Percentiles rank a stretch among this genome's conserved stretches.
Conservation (phyloP, 2,329 filamentous ascomycete genomes). For the Hypoxylon sp. region DNA sequence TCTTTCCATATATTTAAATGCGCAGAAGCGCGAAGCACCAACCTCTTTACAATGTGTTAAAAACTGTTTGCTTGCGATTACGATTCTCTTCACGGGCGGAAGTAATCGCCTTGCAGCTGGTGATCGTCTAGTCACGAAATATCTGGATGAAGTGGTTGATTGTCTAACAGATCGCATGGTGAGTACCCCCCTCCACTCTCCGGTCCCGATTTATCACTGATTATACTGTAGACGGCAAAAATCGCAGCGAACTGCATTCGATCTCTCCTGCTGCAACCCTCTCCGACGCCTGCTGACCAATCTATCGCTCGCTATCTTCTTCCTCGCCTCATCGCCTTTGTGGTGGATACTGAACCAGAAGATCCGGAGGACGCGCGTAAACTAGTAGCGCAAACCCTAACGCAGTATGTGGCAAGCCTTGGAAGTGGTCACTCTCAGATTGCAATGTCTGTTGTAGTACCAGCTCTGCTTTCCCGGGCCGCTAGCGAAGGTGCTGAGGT, state of each 20-base stretch:
- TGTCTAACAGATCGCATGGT: conserved; percentile 85
- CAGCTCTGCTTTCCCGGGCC: conserved; percentile 81
- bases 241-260: conserved; percentile 92
- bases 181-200: conserved; percentile 43
- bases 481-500: conserved; percentile 72
- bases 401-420: conserved; percentile 74
- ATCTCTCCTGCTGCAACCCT: conserved; percentile 80
- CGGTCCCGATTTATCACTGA: conserved; percentile 33
- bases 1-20: conserved; percentile 81
- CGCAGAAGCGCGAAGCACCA: conserved; percentile 80
- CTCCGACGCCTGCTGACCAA: conserved; percentile 76
- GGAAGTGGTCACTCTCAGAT: conserved; percentile 64
- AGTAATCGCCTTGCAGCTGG: conserved; percentile 79
- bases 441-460: conserved; percentile 83
- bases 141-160: conserved; percentile 86
- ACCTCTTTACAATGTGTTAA: conserved; percentile 90
- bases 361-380: conserved; percentile 83
- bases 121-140: conserved; percentile 81
- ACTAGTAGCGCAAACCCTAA: conserved; percentile 81
- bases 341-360: conserved; percentile 77
- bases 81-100: conserved; percentile 88
- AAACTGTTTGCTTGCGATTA: conserved; percentile 89
- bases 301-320: conserved; percentile 81
- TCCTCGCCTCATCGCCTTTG: conserved; percentile 82
- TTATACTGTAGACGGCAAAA: conserved; percentile 76